Evolutionary conservation across 2,329 filamentous ascomycete species (phyloP).

Genomic region (Trichophyton equinum): DNA sequence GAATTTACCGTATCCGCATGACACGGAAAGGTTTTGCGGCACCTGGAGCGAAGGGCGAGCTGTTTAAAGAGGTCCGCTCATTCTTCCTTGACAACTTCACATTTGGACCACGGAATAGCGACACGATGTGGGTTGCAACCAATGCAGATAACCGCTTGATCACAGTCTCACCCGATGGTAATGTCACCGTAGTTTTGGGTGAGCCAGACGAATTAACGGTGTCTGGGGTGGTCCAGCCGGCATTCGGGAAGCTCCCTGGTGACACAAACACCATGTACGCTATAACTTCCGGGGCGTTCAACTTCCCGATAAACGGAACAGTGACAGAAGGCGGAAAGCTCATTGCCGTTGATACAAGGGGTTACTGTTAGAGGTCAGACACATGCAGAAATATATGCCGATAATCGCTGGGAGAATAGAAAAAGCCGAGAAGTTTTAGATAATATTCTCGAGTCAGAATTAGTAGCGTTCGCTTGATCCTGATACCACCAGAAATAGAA

Average conservation of each 20-base stretch:
- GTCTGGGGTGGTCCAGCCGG: not conserved
- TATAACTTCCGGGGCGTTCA: not conserved
- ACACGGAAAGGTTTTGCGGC: not conserved
- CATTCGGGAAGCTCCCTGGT: not conserved
- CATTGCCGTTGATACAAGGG: not conserved
- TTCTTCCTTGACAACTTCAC: not conserved
- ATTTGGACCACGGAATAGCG: not conserved
- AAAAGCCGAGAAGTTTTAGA: not conserved
- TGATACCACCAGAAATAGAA: not conserved
- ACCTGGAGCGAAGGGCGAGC: not conserved
- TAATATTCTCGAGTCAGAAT: not conserved
- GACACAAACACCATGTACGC: not conserved
- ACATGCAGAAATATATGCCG: not conserved
- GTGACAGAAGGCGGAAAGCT: not conserved
- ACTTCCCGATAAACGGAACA: not conserved
- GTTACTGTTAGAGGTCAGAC: not conserved
- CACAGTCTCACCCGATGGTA: not conserved
- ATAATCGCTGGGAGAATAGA: not conserved
- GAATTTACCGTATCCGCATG: not conserved
- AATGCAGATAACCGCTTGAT: not conserved
- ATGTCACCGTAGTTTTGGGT: not conserved
- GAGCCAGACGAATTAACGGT: not conserved
- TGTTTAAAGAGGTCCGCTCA: not conserved
- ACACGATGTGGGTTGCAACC: not conserved
- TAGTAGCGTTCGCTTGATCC: not conserved